phyloP scores from a whole-genome alignment of 441 rosid genomes.

The Pelargonium fulgidum region DNA sequence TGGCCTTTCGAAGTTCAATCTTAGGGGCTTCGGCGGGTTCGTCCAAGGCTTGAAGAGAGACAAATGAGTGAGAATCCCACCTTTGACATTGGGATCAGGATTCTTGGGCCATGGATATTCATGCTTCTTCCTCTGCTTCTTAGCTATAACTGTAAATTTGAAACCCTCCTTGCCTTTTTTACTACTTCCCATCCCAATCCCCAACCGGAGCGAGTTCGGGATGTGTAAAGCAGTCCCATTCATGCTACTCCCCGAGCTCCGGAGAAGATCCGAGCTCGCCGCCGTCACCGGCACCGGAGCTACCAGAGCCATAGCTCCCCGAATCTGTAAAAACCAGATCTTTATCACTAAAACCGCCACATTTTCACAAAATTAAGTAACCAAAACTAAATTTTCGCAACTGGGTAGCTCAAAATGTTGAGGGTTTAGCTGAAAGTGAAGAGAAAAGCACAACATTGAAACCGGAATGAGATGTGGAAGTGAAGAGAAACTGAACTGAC shows the following conservation, averaged over 20 bases:
- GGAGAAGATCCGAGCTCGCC: conserved; percentile 71
- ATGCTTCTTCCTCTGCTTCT: conserved; percentile 77
- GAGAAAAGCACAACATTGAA: too few relatives aligned
- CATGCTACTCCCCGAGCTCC: conserved; percentile 51
- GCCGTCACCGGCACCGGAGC: neutral
- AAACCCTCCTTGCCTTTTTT: conserved; percentile 1
- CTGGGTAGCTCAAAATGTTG: too few relatives aligned
- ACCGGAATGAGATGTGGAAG: too few relatives aligned
- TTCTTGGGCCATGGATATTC: conserved; percentile 84
- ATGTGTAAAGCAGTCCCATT: conserved; percentile 50
- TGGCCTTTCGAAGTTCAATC: conserved; percentile 81
- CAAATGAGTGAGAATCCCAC: conserved; percentile 71
- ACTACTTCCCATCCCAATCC: conserved; percentile 22
- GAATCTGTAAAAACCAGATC: neutral
- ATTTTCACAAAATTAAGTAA: neutral
- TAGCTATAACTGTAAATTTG: conserved; percentile 37
- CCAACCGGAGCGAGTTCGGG: conserved; percentile 42
- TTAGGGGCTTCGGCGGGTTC: conserved; percentile 68
- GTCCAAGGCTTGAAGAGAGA: conserved; percentile 74
- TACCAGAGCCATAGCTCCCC: neutral
- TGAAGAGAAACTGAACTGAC: too few relatives aligned
- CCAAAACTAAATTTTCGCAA: neutral
- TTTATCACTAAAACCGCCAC: neutral
- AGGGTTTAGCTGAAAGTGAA: too few relatives aligned
- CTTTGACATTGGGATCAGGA: conserved; percentile 83